Evolutionary conservation across 345 rosid species (phyloP).

Genomic region (Passiflora organensis): DNA sequence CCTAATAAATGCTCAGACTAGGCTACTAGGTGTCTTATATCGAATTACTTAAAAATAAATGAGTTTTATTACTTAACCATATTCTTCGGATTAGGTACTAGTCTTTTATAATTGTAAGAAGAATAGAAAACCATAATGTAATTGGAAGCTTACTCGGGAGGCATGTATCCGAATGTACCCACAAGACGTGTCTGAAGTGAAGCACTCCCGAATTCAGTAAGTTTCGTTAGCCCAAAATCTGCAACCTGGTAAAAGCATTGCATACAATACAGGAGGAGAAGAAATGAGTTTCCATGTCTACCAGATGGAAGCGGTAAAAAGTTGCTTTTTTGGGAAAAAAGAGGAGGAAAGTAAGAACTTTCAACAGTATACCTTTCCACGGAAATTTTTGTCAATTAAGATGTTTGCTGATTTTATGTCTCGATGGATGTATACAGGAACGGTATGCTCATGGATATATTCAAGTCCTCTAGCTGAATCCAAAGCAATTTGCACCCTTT

Average conservation of each 20-base stretch:
- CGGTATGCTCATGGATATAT: constrained; percentile 94
- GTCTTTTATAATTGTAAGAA: no score
- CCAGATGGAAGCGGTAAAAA: no score
- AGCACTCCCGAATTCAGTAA: constrained; percentile 71
- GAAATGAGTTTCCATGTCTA: no score
- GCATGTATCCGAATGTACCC: constrained; percentile 99
- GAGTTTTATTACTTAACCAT: no score
- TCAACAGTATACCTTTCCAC: constrained; percentile 67
- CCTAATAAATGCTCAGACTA: no score
- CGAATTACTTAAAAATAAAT: no score
- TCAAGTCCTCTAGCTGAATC: constrained; percentile 99
- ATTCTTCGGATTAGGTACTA: no score
- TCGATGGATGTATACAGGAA: constrained; percentile 95
- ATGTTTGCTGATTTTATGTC: constrained; percentile 96
- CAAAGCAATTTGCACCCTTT: constrained; percentile 87
- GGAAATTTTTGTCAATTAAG: constrained; percentile 79
- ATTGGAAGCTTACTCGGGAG: constrained; percentile 94
- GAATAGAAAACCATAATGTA: no score
- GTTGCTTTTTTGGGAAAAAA: no score
- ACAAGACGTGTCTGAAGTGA: constrained; percentile 68
- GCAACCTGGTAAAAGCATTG: no score
- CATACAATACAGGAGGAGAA: no score
- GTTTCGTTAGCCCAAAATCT: constrained; percentile 87
- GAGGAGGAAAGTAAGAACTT: constrained; percentile 9
- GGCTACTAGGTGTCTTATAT: no score